These are phyloP conservation scores for Hyphodiscus hymeniophilus DNA, from an alignment of 495 filamentous ascomycete species.

Conservation along the genomic window DNA sequence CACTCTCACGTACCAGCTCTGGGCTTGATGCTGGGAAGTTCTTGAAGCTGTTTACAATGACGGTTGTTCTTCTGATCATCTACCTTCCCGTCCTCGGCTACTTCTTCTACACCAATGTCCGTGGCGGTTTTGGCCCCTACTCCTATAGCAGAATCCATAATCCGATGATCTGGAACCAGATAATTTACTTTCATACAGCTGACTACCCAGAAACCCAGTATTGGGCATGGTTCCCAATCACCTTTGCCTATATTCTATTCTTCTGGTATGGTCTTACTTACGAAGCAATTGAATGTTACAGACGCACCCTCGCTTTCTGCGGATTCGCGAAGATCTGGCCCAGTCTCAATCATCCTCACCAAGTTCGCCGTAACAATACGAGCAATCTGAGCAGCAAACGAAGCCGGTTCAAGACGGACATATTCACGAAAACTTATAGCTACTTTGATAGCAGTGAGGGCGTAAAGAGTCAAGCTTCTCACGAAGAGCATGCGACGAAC, in stretches of 20 bases:
- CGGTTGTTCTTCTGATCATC: slow-evolving; percentile 55
- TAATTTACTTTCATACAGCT: slow-evolving; percentile 53
- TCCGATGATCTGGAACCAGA: slow-evolving; percentile 43
- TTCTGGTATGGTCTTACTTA: slow-evolving; percentile 73
- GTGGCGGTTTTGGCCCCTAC: slow-evolving; percentile 36
- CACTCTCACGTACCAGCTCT: slow-evolving; percentile 39
- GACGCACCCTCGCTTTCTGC: slow-evolving; percentile 38
- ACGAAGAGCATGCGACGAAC: too few relatives aligned
- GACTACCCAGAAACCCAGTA: slow-evolving; percentile 39
- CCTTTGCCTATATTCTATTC: slow-evolving; percentile 54
- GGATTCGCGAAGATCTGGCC: slow-evolving; percentile 45
- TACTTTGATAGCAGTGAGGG: slow-evolving; percentile 1
- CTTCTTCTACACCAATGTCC: slow-evolving; percentile 50
- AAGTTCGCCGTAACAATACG: not conserved
- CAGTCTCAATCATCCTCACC: slow-evolving; percentile 17
- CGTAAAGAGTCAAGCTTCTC: not conserved
- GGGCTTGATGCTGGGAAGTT: slow-evolving; percentile 59
- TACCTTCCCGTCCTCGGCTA: slow-evolving; percentile 58
- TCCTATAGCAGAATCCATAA: slow-evolving; percentile 47
- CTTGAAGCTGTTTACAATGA: slow-evolving; percentile 68
- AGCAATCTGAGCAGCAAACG: not conserved
- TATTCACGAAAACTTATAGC: not conserved
- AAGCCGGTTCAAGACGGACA: not conserved
- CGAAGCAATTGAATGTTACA: slow-evolving; percentile 71
- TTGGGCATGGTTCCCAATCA: slow-evolving; percentile 61